These are phyloP conservation scores for Fusarium oligoseptatum DNA, from an alignment of 2,329 filamentous ascomycete genomes.

Conservation along the genomic window DNA sequence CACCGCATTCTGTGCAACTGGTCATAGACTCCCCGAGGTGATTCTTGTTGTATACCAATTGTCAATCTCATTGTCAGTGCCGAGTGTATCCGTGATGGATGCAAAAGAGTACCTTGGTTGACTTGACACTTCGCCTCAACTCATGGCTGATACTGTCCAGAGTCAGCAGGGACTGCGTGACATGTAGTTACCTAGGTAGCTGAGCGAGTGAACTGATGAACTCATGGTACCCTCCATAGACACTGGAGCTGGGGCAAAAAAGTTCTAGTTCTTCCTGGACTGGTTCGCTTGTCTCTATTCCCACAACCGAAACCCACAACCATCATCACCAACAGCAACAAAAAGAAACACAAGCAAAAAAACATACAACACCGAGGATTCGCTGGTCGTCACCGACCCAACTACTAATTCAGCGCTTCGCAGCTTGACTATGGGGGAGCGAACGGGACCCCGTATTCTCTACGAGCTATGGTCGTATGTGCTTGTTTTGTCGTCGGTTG, in stretches of 20 bases:
- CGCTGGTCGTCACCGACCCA: constrained; percentile 35
- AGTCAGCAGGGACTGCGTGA: background rate
- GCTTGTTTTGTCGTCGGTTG: background rate
- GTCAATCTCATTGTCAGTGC: background rate
- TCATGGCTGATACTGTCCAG: background rate
- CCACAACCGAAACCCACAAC: background rate
- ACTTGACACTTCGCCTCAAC: background rate
- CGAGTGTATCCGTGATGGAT: background rate
- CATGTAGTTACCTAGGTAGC: background rate
- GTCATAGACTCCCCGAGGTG: background rate
- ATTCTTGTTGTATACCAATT: background rate
- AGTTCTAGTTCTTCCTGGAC: background rate
- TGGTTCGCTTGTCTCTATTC: background rate
- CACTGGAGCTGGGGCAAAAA: background rate
- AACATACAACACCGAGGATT: constrained; percentile 37
- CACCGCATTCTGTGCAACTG: background rate
- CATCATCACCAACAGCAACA: background rate
- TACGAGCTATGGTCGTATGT: constrained; percentile 40
- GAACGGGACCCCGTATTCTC: constrained; percentile 36
- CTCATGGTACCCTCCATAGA: no score
- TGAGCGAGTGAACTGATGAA: background rate
- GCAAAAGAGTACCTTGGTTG: background rate
- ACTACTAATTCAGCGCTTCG: constrained; percentile 35
- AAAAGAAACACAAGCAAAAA: background rate
- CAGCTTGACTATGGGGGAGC: constrained; percentile 33